Percentiles rank a stretch among this genome's conserved stretches.
Evolutionary conservation across 108 stramenopile genomes (phyloP).

Genomic region (Aurantiochytrium sp.): DNA sequence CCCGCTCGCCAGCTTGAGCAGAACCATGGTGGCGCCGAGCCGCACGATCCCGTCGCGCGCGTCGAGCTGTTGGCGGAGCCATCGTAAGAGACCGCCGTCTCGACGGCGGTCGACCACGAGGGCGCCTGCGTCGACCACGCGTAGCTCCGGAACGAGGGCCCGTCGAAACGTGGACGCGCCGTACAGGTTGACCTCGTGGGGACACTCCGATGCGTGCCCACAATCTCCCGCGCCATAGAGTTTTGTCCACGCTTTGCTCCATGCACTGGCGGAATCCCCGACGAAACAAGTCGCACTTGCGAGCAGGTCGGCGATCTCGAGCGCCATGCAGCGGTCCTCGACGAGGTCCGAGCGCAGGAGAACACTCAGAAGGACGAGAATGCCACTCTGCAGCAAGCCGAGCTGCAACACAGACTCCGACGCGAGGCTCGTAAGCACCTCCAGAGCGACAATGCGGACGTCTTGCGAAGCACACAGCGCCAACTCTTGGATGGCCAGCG

Average conservation of each 20-base stretch:
- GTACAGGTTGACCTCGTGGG: background rate
- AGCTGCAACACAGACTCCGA: background rate
- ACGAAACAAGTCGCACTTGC: background rate
- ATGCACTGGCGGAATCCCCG: background rate
- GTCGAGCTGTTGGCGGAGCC: background rate
- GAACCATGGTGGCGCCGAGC: background rate
- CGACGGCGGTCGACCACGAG: background rate
- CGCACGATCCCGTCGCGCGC: background rate
- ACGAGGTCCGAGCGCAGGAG: conserved; percentile 4
- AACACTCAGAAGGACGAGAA: background rate
- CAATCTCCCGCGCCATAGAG: too few species aligned
- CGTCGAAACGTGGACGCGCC: background rate
- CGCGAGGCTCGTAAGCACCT: background rate
- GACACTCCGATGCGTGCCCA: too few species aligned
- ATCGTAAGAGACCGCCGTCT: background rate
- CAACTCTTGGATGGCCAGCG: background rate
- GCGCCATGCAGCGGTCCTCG: conserved; percentile 20
- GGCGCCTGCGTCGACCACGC: background rate
- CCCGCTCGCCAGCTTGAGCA: background rate
- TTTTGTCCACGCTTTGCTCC: background rate
- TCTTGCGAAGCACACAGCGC: background rate
- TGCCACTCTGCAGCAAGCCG: background rate
- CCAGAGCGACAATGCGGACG: background rate
- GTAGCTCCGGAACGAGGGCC: background rate
- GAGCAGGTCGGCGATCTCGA: background rate